These are phyloP conservation scores for Coelastrella sp. DNA, from an alignment of 139 green algal genomes.

Conservation along the genomic window DNA sequence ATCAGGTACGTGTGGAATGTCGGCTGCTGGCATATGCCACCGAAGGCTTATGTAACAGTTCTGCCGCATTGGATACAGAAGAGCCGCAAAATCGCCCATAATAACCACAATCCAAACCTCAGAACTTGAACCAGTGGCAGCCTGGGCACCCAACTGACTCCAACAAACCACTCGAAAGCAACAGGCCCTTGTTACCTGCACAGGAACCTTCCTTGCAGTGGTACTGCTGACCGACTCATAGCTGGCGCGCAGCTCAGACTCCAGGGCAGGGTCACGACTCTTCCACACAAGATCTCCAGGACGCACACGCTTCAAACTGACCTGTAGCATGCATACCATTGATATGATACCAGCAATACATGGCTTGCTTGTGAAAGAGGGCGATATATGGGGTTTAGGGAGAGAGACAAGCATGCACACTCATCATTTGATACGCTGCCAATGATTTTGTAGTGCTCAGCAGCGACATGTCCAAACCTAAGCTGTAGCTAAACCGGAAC, in stretches of 20 bases:
- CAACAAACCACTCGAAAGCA: not conserved
- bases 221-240: constrained; percentile 57
- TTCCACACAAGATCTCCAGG: constrained; percentile 79
- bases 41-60: too few relatives aligned
- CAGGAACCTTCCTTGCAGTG: constrained; percentile 55
- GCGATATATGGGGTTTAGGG: not conserved
- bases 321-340: not conserved
- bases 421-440: too few relatives aligned
- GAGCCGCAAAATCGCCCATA: not conserved
- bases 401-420: too few relatives aligned
- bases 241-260: constrained; percentile 55
- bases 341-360: not conserved
- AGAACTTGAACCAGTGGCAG: not conserved
- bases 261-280: constrained; percentile 70
- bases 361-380: not conserved
- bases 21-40: too few relatives aligned
- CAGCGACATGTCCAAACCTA: not conserved
- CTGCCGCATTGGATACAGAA: not conserved
- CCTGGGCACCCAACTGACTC: not conserved
- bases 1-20: not conserved
- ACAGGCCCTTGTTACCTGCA: constrained; percentile 35
- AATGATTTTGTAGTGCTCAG: too few relatives aligned
- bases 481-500: not conserved
- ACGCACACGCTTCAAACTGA: not conserved
- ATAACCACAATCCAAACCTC: not conserved